phyloP scores from a whole-genome alignment of 2,329 filamentous ascomycete species.

The Lasiodiplodia hormozganensis region DNA sequence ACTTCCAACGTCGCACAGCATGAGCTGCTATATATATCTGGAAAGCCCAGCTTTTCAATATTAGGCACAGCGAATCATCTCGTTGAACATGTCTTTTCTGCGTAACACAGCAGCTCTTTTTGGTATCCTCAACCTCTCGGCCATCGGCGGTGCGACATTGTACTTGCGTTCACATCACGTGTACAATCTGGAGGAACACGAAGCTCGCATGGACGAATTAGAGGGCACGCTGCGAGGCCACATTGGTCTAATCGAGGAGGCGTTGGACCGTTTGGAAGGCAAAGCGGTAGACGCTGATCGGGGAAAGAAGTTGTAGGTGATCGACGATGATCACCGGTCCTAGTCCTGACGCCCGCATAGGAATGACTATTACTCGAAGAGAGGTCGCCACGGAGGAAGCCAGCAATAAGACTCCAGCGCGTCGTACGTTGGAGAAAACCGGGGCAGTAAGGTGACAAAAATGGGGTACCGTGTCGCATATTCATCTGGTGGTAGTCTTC shows the following conservation, averaged over 20 bases:
- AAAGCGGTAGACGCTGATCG: conserved; percentile 44
- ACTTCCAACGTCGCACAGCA: conserved; percentile 15
- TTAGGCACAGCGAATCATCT: background rate
- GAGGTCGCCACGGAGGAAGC: conserved; percentile 6
- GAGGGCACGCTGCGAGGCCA: conserved; percentile 57
- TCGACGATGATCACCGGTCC: conserved; percentile 1
- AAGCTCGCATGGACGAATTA: conserved; percentile 56
- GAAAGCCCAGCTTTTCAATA: background rate
- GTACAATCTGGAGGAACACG: conserved; percentile 56
- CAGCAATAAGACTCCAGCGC: background rate
- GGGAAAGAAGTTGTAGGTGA: conserved; percentile 46
- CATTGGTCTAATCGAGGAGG: conserved; percentile 56
- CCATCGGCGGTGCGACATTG: conserved; percentile 35
- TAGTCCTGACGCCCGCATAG: conserved; percentile 4
- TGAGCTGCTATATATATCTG: conserved; percentile 12
- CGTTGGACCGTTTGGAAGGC: conserved; percentile 53
- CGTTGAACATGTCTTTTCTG: conserved; percentile 23
- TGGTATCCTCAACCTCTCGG: conserved; percentile 34
- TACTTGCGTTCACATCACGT: conserved; percentile 45
- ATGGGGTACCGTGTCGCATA: background rate
- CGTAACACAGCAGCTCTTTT: conserved; percentile 20
- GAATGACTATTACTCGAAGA: conserved; percentile 5
- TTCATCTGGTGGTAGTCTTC: background rate
- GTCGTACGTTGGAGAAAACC: background rate
- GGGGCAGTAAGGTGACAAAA: background rate